Evolutionary conservation across 805 yeast species (phyloP), one percentile per base, ranked within the genome.

Genomic region (Candida michaelii): DNA sequence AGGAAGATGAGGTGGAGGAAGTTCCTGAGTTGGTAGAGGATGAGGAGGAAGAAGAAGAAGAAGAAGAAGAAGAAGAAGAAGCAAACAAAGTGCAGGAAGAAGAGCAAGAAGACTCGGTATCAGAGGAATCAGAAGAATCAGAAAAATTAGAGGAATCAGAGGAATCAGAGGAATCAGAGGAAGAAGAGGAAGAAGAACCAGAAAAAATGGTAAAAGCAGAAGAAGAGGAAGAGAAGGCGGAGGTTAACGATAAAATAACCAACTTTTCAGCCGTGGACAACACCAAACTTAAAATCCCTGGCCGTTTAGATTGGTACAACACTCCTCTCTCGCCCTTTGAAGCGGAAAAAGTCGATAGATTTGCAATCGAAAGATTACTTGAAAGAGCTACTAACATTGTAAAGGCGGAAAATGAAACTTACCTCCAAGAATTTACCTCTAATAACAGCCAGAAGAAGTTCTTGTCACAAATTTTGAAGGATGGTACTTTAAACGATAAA

Each of bases 401-500:
- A 17, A 85, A 84, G 41, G 65, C 68, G 13, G 98, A 93, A 46
- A 89, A 88, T 61, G 73, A 76, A 44, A 55, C 72, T 0, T 91
- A 86, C 60, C 74, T 79, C 47, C 83, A 81, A 47, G 95, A 84
- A 59, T 83, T 83, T 59, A 78, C 85, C 42, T 81, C 81, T 50
- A 77, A 83, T 43, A 80, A 84, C 30, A 85, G 95, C 5, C 97
- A 86, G 69, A 82, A 80, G 59, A 84, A 87, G 73, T 91, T 91
- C 62, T 79, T 89, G 73, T 77, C 91, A 1, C 95, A 91, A 64
- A 84, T 93, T 52, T 76, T 93, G 55, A 75, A 89, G 5, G 84
- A 81, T 51, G 99, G 99, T 86, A 93, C 99, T 0, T 74, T 91
- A 54, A 84, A 82, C 54, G 99, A 93, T 83, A 89, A 93, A 67